Base-by-base conservation (phyloP, 2,329 filamentous ascomycete species). In the Colletotrichum sp. region DNA sequence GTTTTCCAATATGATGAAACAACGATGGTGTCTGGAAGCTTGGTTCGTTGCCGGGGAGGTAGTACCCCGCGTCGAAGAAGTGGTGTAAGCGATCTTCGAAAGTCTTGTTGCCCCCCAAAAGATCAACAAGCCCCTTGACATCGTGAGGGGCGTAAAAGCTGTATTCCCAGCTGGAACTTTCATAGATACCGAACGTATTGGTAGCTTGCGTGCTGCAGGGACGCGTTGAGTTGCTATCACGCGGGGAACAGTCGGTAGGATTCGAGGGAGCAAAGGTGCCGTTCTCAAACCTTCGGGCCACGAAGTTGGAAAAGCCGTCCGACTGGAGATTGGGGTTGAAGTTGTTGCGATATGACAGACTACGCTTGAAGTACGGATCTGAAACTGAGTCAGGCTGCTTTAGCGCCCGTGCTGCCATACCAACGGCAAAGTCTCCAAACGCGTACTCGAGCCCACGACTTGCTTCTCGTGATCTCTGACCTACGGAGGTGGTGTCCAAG, bases 121-220 rank as follows among this genome's bases (percentile, higher is more conserved):
- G 18, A 0, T 6, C 18, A 0, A 71, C 60, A 6, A 71, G 43
- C 0, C 69, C 69, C 8, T 34, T 56, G 1, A 71, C 69, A 1
- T 71, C 61, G 48, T 71, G 69, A 3, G 69, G 69, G 6, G 25
- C 69, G 16, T 71, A 71, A 0, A 71, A 1, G 3, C 69, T 71
- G 18, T 71, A 71, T n/a, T 71, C 69, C 69, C 69, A 71, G 16
- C 69, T 71, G 39, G 69, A 71, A 16, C 60, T 71, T 9, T 71
- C 60, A 8, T 71, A 71, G 2, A 71, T 13, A 13, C 69, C 69
- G 7, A 8, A 71, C 2, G 61, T 66, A 30, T 71, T 71, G 3
- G 69, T 71, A n/a, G 8, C 34, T 18, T 66, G 69, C 15, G 27
- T 13, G 60, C 69, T 71, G 43, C 60, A 71, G 2, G 69, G 30